Evolutionary conservation across 2,329 filamentous ascomycete species (phyloP).

Genomic region (Aspergillus sp.): DNA sequence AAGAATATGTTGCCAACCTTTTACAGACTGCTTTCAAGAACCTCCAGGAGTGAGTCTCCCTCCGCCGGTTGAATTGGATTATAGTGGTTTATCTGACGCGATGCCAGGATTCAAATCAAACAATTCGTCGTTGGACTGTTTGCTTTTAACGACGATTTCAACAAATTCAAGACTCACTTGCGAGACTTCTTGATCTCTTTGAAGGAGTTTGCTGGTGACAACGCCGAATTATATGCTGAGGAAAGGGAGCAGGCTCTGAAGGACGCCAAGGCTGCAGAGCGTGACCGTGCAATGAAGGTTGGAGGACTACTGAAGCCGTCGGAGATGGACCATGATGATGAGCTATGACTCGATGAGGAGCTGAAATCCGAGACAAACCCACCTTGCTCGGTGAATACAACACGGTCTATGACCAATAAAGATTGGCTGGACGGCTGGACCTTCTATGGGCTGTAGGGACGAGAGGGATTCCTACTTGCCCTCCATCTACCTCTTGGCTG

Average conservation of each 20-base stretch:
- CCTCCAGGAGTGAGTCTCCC: conserved; percentile 72
- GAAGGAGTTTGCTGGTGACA: conserved; percentile 96
- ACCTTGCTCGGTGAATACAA: conserved; percentile 42
- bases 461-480: conserved; percentile 4
- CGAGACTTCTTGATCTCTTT: conserved; percentile 97
- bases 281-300: conserved; percentile 91
- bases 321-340: conserved; percentile 86
- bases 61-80: background rate
- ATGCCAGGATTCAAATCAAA: conserved; percentile 76
- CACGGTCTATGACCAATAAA: conserved; percentile 22
- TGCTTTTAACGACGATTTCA: conserved; percentile 82
- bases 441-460: conserved; percentile 62
- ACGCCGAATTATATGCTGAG: conserved; percentile 88
- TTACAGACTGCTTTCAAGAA: conserved; percentile 92
- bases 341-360: conserved; percentile 77
- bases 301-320: conserved; percentile 95
- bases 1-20: conserved; percentile 82
- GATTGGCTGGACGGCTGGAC: conserved; percentile 66
- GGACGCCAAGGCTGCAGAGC: conserved; percentile 83
- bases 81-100: conserved; percentile 40
- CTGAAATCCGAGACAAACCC: conserved; percentile 63
- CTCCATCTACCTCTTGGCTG: conserved; percentile 14
- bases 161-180: conserved; percentile 93
- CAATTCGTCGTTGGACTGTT: conserved; percentile 91
- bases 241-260: conserved; percentile 92